Evolutionary conservation across 164 flowering plant species (phyloP).

Genomic region (Vitis amurensis): DNA sequence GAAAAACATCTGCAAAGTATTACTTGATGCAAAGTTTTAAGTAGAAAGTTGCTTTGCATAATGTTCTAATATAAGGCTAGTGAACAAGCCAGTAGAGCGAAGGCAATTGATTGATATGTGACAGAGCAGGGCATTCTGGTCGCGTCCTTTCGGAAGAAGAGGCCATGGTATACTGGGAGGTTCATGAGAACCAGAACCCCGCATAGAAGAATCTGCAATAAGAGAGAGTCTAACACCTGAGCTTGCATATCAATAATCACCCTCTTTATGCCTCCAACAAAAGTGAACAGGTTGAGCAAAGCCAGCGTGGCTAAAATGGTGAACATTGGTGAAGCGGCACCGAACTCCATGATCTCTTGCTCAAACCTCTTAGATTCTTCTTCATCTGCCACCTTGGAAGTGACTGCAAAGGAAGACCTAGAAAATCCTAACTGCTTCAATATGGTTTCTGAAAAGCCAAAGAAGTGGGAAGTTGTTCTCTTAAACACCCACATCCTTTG

Average conservation of each 20-base stretch:
- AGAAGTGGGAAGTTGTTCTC: slow-evolving; percentile 27
- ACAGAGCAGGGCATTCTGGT: slow-evolving; percentile 24
- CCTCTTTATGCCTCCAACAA: slow-evolving; percentile 15
- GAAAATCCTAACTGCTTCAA: slow-evolving; percentile 22
- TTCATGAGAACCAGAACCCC: slow-evolving; percentile 24
- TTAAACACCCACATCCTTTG: slow-evolving; percentile 24
- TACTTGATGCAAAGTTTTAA: too few species aligned
- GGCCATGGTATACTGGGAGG: slow-evolving; percentile 27
- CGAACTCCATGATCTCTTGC: slow-evolving; percentile 38
- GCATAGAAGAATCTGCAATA: slow-evolving; percentile 18
- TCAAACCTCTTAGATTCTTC: slow-evolving; percentile 30
- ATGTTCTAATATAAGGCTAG: slow-evolving; percentile 6
- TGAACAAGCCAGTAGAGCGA: slow-evolving; percentile 17
- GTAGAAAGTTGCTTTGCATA: too few species aligned
- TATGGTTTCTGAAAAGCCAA: slow-evolving; percentile 17
- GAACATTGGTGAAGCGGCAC: slow-evolving; percentile 39
- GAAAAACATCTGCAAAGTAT: too few species aligned
- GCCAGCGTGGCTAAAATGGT: slow-evolving; percentile 25
- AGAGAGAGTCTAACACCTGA: slow-evolving; percentile 12
- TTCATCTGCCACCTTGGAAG: slow-evolving; percentile 29
- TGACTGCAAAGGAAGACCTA: slow-evolving; percentile 22
- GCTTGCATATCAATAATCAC: slow-evolving; percentile 10
- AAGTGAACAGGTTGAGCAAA: slow-evolving; percentile 19
- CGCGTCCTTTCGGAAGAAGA: slow-evolving; percentile 29
- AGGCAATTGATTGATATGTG: slow-evolving; percentile 15